Conservation (phyloP, 495 filamentous ascomycete genomes). For the Entonaema liquescens region DNA sequence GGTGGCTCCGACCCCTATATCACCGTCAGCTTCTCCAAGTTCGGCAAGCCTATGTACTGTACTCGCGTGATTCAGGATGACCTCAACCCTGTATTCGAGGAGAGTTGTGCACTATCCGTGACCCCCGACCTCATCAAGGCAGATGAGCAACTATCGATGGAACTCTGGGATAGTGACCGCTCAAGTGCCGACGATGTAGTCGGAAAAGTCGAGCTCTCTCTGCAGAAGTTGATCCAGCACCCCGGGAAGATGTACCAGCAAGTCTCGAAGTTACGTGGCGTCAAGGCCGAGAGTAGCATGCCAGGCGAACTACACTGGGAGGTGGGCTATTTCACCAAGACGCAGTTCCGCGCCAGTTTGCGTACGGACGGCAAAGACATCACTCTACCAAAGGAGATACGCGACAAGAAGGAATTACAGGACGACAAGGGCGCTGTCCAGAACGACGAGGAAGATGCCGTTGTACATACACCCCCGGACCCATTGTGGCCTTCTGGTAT, state of each 20-base stretch:
- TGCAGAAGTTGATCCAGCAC: conserved; percentile 94
- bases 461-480: conserved; percentile 89
- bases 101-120: conserved; percentile 85
- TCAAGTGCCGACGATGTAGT: conserved; percentile 92
- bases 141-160: conserved; percentile 88
- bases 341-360: conserved; percentile 81
- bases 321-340: conserved; percentile 92
- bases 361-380: conserved; percentile 86
- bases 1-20: conserved; percentile 97
- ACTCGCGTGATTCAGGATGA: conserved; percentile 95
- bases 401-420: conserved; percentile 79
- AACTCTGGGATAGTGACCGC: conserved; percentile 93
- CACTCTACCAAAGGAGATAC: conserved; percentile 74
- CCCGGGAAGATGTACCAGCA: conserved; percentile 92
- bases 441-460: conserved; percentile 78
- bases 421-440: conserved; percentile 87
- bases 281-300: conserved; percentile 86
- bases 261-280: conserved; percentile 81
- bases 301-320: conserved; percentile 95
- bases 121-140: conserved; percentile 90
- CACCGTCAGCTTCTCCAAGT: conserved; percentile 75
- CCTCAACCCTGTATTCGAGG: conserved; percentile 92
- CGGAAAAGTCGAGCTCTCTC: conserved; percentile 90
- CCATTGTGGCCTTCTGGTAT: conserved; percentile 93
- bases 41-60: conserved; percentile 97